A percentile compares a stretch with the other conserved stretches of the same genome.
phyloP scores from a whole-genome alignment of 148 eudicot species.

The Persicaria maculosa region DNA sequence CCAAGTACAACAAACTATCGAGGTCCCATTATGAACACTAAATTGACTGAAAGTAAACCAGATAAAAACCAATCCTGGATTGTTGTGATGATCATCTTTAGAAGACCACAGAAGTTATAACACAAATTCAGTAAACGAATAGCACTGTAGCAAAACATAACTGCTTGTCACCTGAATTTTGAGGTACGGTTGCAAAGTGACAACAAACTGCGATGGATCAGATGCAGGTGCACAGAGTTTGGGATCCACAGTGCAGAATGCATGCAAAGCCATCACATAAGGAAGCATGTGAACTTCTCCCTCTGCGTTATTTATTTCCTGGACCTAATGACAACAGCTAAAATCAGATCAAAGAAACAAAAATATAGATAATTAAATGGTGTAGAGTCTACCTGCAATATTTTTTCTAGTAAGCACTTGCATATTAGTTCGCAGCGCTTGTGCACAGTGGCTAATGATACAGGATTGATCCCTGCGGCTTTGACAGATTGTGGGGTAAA shows the following conservation, averaged over 20 bases:
- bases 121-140: not conserved
- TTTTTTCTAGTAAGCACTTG: constrained; percentile 84
- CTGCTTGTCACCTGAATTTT: constrained; percentile 68
- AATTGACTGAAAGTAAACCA: not conserved
- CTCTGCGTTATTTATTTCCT: constrained; percentile 60
- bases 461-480: constrained; percentile 80
- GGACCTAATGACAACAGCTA: constrained; percentile 38
- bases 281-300: constrained; percentile 73
- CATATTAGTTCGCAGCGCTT: constrained; percentile 96
- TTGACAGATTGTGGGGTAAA: constrained; percentile 84
- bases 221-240: constrained; percentile 93
- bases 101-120: not conserved
- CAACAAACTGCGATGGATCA: constrained; percentile 93
- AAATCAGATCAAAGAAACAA: constrained; percentile 9
- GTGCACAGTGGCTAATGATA: constrained; percentile 73
- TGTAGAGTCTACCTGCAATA: constrained; percentile 60
- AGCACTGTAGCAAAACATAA: constrained; percentile 4
- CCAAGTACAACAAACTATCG: not conserved
- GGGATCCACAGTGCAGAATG: constrained; percentile 93
- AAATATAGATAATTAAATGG: constrained; percentile 8
- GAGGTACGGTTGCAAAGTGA: constrained; percentile 90
- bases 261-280: constrained; percentile 79
- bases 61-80: not conserved
- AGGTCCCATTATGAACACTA: not conserved
- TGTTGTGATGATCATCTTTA: constrained; percentile 8